phyloP scores from a whole-genome alignment of 305 asterid genomes.

The Galium porrigens region DNA sequence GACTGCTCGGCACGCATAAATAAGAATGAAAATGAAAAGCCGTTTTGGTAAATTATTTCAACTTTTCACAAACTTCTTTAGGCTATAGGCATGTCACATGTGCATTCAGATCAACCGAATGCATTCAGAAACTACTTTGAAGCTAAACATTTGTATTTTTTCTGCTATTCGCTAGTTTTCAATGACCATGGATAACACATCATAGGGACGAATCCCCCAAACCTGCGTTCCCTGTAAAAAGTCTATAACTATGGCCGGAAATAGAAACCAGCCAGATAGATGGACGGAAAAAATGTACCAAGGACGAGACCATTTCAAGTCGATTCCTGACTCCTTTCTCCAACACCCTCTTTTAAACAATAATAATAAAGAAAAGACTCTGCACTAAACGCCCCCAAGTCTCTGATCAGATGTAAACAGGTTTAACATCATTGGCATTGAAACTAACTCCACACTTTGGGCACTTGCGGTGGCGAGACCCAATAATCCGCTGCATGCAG shows the following conservation, averaged over 20 bases:
- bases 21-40: not conserved
- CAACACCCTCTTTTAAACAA: not conserved
- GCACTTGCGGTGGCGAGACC: constrained; percentile 82
- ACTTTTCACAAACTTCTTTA: not conserved
- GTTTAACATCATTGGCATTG: constrained; percentile 74
- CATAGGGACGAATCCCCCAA: not conserved
- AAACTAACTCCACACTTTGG: constrained; percentile 81
- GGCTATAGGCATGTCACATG: not conserved
- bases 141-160: not conserved
- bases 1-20: not conserved
- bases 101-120: not conserved
- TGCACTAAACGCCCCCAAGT: constrained; percentile 6
- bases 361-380: not conserved
- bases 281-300: not conserved
- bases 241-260: constrained; percentile 9
- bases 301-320: not conserved
- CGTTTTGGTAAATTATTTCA: not conserved
- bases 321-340: not conserved
- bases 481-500: constrained; percentile 60
- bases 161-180: not conserved
- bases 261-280: not conserved
- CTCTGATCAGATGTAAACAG: constrained; percentile 66
- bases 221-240: not conserved
- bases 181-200: not conserved
- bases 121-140: not conserved